Base-by-base conservation (phyloP, 1,284 basidiomycete species). In the Ceratobasidium theobromae region DNA sequence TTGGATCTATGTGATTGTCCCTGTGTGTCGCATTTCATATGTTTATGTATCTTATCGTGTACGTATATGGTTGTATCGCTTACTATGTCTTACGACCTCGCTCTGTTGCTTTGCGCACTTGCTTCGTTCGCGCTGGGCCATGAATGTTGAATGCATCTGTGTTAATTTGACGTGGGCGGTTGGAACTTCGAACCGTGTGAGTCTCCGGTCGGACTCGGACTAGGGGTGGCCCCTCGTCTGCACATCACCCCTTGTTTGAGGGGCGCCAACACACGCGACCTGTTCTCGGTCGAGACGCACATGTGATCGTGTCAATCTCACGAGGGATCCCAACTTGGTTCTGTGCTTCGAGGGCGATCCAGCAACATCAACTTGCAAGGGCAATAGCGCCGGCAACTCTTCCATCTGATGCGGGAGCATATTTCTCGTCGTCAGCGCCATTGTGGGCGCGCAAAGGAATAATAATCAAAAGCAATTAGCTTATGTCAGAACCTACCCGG, bases 221-320 rank as follows among this genome's bases (percentile, higher is more conserved):
- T 48, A 21, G 21, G 45, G 11, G 21, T 25, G 21, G 21, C 21
- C 45, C 45, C 11, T 48, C 4, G 21, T 48, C 14, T 38, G 35
- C 35, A 38, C 23, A 23, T 40, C 18, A n/a, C 60, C 60, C 60
- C 60, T 64, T 64, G 60, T 64, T 64, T 64, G 60, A 64, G 27
- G 45, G 41, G n/a, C n/a, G n/a, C n/a, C 40, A 28, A 16, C 35
- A 38, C 35, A 45, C 14, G 23, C 38, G 28, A 38, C 16, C 18
- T 38, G 14, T 28, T 46, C 27, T 58, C 30, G 33, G 58, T 51
- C 58, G 58, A 62, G 58, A 64, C 45, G 45, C 45, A 23, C 45
- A 48, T 48, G 45, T 48, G 45, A 48, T 48, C 45, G 45, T 48
- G 45, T 48, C 45, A 48, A 12, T 9, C 45, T 48, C 45, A 48